Evolutionary conservation across 2,329 filamentous ascomycete species (phyloP), one percentile per base, ranked within the genome.

Genomic region (Exophiala mesophila): DNA sequence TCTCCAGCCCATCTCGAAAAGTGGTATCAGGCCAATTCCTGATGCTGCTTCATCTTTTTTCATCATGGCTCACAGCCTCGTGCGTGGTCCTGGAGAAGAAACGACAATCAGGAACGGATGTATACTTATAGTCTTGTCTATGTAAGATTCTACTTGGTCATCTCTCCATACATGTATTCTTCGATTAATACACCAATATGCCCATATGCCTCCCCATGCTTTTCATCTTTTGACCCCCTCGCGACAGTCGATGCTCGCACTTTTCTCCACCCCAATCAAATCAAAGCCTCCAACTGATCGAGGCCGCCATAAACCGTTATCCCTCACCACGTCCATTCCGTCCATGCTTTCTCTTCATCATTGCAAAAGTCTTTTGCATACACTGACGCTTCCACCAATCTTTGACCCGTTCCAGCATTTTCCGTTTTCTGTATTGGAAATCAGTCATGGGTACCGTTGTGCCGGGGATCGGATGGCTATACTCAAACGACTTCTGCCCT

Each of bases 391-490:
- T 49, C 43, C 43, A 55, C 51, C 54, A 57, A 13, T 51, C 47
- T 32, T 52, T 55, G 21, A 57, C 31, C 23, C 46, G 43, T 23
- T 52, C 51, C 3, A 55, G 10, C 26, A 55, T 26, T 34, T 54
- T 55, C 16, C 52, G 38, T 40, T 53, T 54, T 28, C 42, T 52
- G 40, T 53, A 55, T 12, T 50, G 47, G 42, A 53, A 57, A 38
- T 57, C 49, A 2, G 53, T 49, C 55, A 55, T 53, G 7, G 47
- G 40, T 19, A 54, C 36, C 7, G 45, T 50, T 13, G 49, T 41
- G 16, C 44, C 44, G 26, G 43, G 32, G 2, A 32, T 18, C 7
- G 44, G 42, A 15, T 45, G 46, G 9, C 31, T 31, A 24, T 45
- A 42, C 19, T 45, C 45, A 19, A 42, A 39, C 3, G 50, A 50